Evolutionary conservation across 371 early-diverging fungal genomes (phyloP), one percentile per base, ranked within the genome.

Genomic region (Conidiobolus incongruus): DNA sequence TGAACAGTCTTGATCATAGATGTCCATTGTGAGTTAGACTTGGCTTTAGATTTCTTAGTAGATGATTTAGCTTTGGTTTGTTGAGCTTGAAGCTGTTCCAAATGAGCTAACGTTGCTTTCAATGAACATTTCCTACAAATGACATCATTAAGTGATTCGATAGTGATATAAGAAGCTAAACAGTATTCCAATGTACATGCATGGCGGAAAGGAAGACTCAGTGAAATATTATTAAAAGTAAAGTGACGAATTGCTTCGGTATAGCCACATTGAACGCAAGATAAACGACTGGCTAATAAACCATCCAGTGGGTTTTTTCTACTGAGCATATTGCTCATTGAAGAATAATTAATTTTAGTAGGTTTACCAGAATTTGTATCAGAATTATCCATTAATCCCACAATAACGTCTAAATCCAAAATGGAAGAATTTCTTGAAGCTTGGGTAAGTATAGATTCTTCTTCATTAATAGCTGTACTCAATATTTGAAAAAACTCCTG

Each of bases 401-500:
- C n/a, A n/a, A n/a, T n/a, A n/a, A n/a, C n/a, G 43, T 49, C 38
- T 45, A 22, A 12, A 45, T 52, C 49, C 43, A 42, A 24, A 41
- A 46, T 13, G 43, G 56, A 32, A 41, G 49, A 17, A 44, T 51
- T 29, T 47, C 50, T 22, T 28, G 40, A 24, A 21, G 16, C 29
- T 45, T 58, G 33, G 41, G 49, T 15, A 48, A 47, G 30, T 0
- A 17, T 34, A 13, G 36, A 59, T 49, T 72, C 77, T 47, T 90
- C 90, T 3, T 71, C 62, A 6, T 77, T 72, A 5, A 92, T 51
- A 26, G 77, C 67, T 33, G 74, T 70, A 7, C 84, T 79, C 11
- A 92, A 74, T 6, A 88, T 67, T 53, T 86, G 84, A 46, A 90
- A 81, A 17, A 90, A 66, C 52, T 92, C 93, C 51, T 92, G 93